Conservation (phyloP, 108 stramenopile species). For the Skeletonema marinoi region DNA sequence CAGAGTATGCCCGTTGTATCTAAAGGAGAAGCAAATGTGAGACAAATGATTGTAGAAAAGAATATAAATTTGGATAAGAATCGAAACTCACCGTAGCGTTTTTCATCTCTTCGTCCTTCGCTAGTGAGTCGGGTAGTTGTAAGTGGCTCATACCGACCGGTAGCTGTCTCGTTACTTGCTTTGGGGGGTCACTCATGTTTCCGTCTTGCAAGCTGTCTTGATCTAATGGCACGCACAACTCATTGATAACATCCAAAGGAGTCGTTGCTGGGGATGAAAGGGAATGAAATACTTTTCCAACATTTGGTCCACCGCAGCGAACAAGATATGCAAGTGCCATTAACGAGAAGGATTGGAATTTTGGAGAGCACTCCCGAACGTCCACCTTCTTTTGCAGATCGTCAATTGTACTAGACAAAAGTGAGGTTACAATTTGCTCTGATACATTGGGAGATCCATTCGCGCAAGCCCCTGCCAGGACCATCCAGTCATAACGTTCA, state of each 20-base stretch:
- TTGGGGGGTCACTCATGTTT: not conserved
- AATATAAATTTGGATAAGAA: not conserved
- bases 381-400: constrained; percentile 7
- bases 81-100: constrained; percentile 27
- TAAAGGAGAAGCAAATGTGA: not conserved
- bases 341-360: constrained; percentile 13
- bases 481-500: constrained; percentile 46
- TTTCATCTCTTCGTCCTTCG: constrained; percentile 27
- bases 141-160: constrained; percentile 43
- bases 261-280: constrained; percentile 13
- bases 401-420: constrained; percentile 20
- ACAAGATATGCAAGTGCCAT: constrained; percentile 47
- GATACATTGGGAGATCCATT: constrained; percentile 30
- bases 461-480: constrained; percentile 48
- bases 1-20: constrained; percentile 29
- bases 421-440: constrained; percentile 26
- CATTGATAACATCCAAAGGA: constrained; percentile 33
- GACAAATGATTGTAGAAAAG: not conserved
- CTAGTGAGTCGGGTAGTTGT: constrained; percentile 29
- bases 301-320: constrained; percentile 37
- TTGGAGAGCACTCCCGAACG: not conserved
- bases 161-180: constrained; percentile 7
- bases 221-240: constrained; percentile 31
- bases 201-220: not conserved
- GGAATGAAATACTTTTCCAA: constrained; percentile 40